Conservation (phyloP, 305 asterid genomes). For the Rubia peregrina region DNA sequence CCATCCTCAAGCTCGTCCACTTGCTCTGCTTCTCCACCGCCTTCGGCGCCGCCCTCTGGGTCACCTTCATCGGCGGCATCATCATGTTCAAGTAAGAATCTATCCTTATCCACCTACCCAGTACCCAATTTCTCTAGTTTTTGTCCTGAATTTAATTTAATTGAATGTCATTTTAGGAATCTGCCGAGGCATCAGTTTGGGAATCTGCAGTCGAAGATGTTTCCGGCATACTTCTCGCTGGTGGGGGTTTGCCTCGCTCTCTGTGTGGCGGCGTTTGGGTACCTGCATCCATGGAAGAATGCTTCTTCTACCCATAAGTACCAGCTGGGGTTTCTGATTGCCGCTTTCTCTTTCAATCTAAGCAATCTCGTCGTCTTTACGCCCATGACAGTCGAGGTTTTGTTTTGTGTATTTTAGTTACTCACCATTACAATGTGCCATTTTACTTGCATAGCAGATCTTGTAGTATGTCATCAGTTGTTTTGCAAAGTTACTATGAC, state of each 20-base stretch:
- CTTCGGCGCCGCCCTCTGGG: constrained; percentile 94
- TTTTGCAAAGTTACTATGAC: too few relatives aligned
- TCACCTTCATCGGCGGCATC: constrained; percentile 96
- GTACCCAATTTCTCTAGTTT: background rate
- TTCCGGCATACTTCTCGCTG: constrained; percentile 93
- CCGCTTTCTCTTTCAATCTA: constrained; percentile 85
- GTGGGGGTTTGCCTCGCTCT: constrained; percentile 93
- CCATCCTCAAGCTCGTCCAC: constrained; percentile 63
- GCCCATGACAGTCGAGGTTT: too few relatives aligned
- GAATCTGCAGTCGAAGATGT: constrained; percentile 92
- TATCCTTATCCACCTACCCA: background rate
- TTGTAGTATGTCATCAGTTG: too few relatives aligned
- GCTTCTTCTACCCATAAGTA: constrained; percentile 62
- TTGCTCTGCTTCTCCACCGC: constrained; percentile 89
- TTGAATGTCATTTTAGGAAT: constrained; percentile 41
- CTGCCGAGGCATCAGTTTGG: constrained; percentile 97
- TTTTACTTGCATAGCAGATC: too few relatives aligned
- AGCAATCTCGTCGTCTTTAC: constrained; percentile 68
- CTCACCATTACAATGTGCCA: too few relatives aligned
- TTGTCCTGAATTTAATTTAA: background rate
- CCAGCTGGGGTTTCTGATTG: constrained; percentile 76
- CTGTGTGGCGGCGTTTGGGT: constrained; percentile 68
- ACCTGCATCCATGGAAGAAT: constrained; percentile 89
- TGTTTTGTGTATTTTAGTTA: too few relatives aligned
- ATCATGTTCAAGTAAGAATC: constrained; percentile 79